phyloP scores from a whole-genome alignment of 2,329 filamentous ascomycete species.

The Talaromyces sp. region DNA sequence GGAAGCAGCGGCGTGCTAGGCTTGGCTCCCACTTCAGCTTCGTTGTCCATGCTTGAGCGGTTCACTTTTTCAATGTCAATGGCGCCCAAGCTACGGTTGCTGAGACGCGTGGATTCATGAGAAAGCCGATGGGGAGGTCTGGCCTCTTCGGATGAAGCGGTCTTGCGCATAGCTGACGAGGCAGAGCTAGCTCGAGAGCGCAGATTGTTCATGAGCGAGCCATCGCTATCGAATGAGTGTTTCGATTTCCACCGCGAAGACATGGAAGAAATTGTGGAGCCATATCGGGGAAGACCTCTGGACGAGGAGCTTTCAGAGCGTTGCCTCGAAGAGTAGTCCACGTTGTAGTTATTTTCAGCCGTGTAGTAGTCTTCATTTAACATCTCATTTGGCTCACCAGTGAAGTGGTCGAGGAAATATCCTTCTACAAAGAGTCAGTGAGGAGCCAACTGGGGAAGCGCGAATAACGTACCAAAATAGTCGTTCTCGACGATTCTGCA shows the following conservation, averaged over 20 bases:
- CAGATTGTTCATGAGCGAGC: slow-evolving; percentile 24
- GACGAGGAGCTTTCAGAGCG: slow-evolving; percentile 43
- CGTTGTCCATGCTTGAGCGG: slow-evolving; percentile 43
- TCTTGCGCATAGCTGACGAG: slow-evolving; percentile 23
- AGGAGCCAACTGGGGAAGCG: slow-evolving; percentile 2
- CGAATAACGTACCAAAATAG: slow-evolving; percentile 64
- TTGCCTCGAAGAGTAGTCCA: slow-evolving; percentile 39
- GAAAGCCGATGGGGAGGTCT: slow-evolving; percentile 59
- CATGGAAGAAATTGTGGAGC: slow-evolving; percentile 65
- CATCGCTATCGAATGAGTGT: slow-evolving; percentile 17
- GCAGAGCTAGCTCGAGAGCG: slow-evolving; percentile 38
- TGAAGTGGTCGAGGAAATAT: slow-evolving; percentile 6
- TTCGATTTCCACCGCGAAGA: slow-evolving; percentile 45
- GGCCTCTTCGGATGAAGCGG: slow-evolving; percentile 37
- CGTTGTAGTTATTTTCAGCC: background rate
- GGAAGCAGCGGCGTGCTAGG: slow-evolving; percentile 81
- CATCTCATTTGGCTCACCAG: slow-evolving; percentile 3
- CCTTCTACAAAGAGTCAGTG: slow-evolving; percentile 3
- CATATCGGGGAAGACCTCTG: slow-evolving; percentile 59
- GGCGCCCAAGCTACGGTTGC: slow-evolving; percentile 44
- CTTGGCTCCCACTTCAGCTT: slow-evolving; percentile 47
- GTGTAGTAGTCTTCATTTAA: slow-evolving; percentile 4
- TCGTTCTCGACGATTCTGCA: slow-evolving; percentile 49
- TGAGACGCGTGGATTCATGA: slow-evolving; percentile 47
- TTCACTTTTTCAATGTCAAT: slow-evolving; percentile 52